Base-by-base conservation (phyloP, 2,329 filamentous ascomycete species). In the Pseudovirgaria hyperparasitica region DNA sequence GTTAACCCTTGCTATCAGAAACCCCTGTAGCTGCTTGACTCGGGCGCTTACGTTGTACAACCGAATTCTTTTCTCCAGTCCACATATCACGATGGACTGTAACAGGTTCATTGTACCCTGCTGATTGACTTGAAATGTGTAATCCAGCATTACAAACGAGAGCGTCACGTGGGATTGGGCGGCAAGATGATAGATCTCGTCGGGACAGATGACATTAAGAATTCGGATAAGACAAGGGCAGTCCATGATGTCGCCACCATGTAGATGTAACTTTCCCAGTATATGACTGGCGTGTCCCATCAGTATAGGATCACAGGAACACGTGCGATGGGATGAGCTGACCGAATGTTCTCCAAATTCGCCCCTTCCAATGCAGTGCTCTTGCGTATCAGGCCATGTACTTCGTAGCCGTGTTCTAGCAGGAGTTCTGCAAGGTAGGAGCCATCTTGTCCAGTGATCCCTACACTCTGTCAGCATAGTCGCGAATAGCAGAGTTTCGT, bases 101-200 rank as follows among this genome's bases (percentile, higher is more conserved):
- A 26, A 18, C 5, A 26, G 14, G n/a, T 19, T 26, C 14, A 26
- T n/a, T 16, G 14, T 17, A 5, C 24, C 24, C 9, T 5, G 9
- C 9, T 16, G 11, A n/a, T 17, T 26, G 10, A 19, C 24, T 9
- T 26, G 9, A 16, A 19, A 10, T 10, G 24, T 16, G 12, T 15
- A 16, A 4, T 15, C 15, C 14, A 18, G 24, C 7, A 26, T 26
- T 17, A 4, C n/a, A 26, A 26, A 26, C 5, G 24, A 26, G 5
- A 19, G 5, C 16, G 14, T 10, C 11, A 26, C 24, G 14, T 26
- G 24, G 5, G 24, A 26, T 11, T 16, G 15, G 6, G 14, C 24
- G 9, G 24, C 24, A 6, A 26, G 16, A 11, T 26, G 12, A 16
- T 26, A 26, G 11, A 26, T 6, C 13, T 26, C 24, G 10, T 26